A percentile compares a stretch with the other conserved stretches of the same genome.
These are phyloP conservation scores for Stereocaulon alpinum DNA, from an alignment of 495 filamentous ascomycete genomes.

Conservation along the genomic window DNA sequence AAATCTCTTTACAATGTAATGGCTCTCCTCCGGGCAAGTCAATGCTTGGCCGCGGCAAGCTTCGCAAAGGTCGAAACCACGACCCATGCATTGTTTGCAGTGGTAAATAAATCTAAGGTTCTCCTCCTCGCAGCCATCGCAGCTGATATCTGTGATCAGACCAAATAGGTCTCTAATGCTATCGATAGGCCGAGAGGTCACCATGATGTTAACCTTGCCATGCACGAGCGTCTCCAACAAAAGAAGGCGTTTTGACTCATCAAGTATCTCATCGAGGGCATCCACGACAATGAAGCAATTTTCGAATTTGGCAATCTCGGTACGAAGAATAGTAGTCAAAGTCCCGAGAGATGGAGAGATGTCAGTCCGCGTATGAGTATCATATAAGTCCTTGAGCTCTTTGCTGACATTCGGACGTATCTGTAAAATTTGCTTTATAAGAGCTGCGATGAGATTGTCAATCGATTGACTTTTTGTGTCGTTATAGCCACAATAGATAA, in stretches of 20 bases:
- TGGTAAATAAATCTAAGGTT: slow-evolving; percentile 9
- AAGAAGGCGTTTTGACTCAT: slow-evolving; percentile 13
- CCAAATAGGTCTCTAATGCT: slow-evolving; percentile 12
- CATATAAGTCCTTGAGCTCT: slow-evolving; percentile 12
- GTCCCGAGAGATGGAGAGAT: slow-evolving; percentile 7
- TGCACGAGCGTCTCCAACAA: slow-evolving; percentile 8
- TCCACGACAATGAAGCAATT: slow-evolving; percentile 17
- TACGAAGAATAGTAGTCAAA: slow-evolving; percentile 9
- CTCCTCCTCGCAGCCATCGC: slow-evolving; percentile 16
- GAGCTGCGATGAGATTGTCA: slow-evolving; percentile 15
- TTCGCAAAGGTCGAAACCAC: slow-evolving; percentile 12
- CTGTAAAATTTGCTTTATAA: slow-evolving; percentile 20
- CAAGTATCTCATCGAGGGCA: slow-evolving; percentile 18
- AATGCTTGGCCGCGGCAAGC: slow-evolving; percentile 8
- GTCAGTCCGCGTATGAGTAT: slow-evolving; percentile 2
- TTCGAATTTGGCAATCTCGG: slow-evolving; percentile 6
- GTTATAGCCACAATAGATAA: slow-evolving; percentile 21
- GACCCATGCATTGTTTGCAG: slow-evolving; percentile 14
- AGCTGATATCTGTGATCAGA: neutral
- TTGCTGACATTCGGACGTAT: slow-evolving; percentile 2
- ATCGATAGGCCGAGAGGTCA: slow-evolving; percentile 19
- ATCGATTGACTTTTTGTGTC: slow-evolving; percentile 14
- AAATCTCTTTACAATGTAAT: slow-evolving; percentile 9
- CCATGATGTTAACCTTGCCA: slow-evolving; percentile 9
- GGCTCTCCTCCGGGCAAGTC: slow-evolving; percentile 7